A percentile compares a stretch with the other conserved stretches of the same genome.
These are phyloP conservation scores for Colletotrichum filicis DNA, from an alignment of 2,329 filamentous ascomycete species.

Conservation along the genomic window DNA sequence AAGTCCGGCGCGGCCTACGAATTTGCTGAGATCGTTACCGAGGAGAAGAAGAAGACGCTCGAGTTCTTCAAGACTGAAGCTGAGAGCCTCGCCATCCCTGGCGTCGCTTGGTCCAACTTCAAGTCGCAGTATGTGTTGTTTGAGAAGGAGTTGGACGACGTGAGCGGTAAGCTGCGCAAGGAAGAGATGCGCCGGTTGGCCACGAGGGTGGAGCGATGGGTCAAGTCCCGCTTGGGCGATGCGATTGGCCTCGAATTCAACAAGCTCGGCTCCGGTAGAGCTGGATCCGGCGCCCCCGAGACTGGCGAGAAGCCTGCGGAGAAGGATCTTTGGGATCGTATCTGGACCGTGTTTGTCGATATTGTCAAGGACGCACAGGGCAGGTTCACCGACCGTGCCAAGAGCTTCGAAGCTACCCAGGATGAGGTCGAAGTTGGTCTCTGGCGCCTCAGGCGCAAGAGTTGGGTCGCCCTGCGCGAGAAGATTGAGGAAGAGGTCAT, in stretches of 20 bases:
- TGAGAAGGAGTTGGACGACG: slow-evolving; percentile 90
- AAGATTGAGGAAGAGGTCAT: slow-evolving; percentile 98
- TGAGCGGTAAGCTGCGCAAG: slow-evolving; percentile 84
- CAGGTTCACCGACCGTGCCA: slow-evolving; percentile 87
- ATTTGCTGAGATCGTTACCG: slow-evolving; percentile 91
- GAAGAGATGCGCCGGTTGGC: slow-evolving; percentile 97
- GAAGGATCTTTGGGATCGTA: slow-evolving; percentile 93
- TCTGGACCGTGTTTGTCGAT: slow-evolving; percentile 87
- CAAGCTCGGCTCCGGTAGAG: slow-evolving; percentile 89
- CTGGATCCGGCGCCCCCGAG: slow-evolving; percentile 83
- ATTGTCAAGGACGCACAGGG: slow-evolving; percentile 87
- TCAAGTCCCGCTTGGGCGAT: slow-evolving; percentile 87
- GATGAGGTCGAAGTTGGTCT: slow-evolving; percentile 93
- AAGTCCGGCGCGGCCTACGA: slow-evolving; percentile 93
- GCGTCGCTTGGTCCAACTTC: slow-evolving; percentile 89
- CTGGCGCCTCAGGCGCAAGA: slow-evolving; percentile 93
- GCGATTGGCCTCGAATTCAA: slow-evolving; percentile 95
- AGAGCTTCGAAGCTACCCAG: slow-evolving; percentile 91
- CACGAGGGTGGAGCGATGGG: slow-evolving; percentile 92
- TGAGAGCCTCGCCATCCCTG: slow-evolving; percentile 78
- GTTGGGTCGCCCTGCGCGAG: slow-evolving; percentile 88
- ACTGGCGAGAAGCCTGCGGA: slow-evolving; percentile 80
- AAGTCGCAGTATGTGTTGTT: slow-evolving; percentile 82
- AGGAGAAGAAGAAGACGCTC: slow-evolving; percentile 82
- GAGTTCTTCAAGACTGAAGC: slow-evolving; percentile 82